These are phyloP conservation scores for Misopates orontium DNA, from an alignment of 257 asterid species.

Conservation along the genomic window DNA sequence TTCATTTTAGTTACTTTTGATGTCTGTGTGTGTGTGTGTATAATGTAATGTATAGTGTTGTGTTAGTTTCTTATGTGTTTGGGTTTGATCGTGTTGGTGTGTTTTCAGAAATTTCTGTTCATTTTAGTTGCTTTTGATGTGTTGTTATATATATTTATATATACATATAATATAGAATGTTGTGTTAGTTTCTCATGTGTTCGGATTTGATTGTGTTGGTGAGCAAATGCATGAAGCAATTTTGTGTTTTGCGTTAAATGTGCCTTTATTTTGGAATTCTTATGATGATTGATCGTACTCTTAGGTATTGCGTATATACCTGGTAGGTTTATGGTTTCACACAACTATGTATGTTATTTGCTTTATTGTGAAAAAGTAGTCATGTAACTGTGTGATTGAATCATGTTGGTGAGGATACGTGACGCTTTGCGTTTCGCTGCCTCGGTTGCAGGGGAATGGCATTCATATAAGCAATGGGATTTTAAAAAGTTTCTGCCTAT, in stretches of 20 bases:
- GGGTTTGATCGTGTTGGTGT: conserved; percentile 13
- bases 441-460: no score
- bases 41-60: not conserved
- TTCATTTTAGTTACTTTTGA: conserved; percentile 1
- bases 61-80: conserved; percentile 9
- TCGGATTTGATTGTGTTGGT: conserved; percentile 15
- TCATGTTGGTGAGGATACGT: not conserved
- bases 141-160: no score
- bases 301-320: not conserved
- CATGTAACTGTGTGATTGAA: not conserved
- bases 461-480: not conserved
- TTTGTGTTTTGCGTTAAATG: not conserved
- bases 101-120: no score
- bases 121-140: no score
- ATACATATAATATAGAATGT: not conserved
- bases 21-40: no score
- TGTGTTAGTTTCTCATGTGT: conserved; percentile 8
- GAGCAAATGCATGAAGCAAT: not conserved
- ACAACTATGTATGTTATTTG: not conserved
- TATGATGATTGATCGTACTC: not conserved
- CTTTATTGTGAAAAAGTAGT: not conserved
- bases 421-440: no score
- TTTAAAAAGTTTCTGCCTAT: not conserved
- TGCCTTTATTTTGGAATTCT: not conserved
- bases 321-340: not conserved